These are phyloP conservation scores for Cyclotella choctawhatcheeana DNA, from an alignment of 108 stramenopile genomes.

Conservation along the genomic window DNA sequence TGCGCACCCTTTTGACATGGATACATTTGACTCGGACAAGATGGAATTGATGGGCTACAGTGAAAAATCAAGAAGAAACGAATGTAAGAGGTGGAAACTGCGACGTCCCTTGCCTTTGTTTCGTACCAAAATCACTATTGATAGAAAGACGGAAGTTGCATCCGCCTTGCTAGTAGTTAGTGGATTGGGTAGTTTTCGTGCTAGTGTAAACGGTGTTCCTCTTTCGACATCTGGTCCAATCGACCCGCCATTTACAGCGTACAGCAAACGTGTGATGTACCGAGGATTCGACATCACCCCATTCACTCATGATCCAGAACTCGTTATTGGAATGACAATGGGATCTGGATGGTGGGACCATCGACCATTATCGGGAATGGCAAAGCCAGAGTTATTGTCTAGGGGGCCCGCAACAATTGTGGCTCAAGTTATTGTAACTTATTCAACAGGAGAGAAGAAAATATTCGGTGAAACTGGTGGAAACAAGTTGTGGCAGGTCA, in stretches of 20 bases:
- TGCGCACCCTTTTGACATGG: slow-evolving; percentile 35
- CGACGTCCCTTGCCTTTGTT: slow-evolving; percentile 37
- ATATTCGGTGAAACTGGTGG: slow-evolving; percentile 13
- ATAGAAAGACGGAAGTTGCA: slow-evolving; percentile 12
- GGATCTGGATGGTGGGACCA: slow-evolving; percentile 57
- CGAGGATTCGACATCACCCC: slow-evolving; percentile 52
- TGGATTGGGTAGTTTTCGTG: slow-evolving; percentile 49
- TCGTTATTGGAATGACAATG: slow-evolving; percentile 35
- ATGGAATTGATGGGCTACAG: no score
- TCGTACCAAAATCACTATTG: slow-evolving; percentile 14
- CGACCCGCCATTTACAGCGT: slow-evolving; percentile 53
- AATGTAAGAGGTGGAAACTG: slow-evolving; percentile 31
- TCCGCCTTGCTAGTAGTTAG: slow-evolving; percentile 43
- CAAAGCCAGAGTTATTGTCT: slow-evolving; percentile 28
- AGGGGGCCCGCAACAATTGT: slow-evolving; percentile 34
- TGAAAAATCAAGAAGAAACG: slow-evolving; percentile 7
- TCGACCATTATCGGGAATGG: slow-evolving; percentile 41
- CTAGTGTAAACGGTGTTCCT: slow-evolving; percentile 45
- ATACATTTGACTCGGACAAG: slow-evolving; percentile 26
- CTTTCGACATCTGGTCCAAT: slow-evolving; percentile 42
- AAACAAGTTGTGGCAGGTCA: slow-evolving; percentile 29
- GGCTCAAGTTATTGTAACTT: slow-evolving; percentile 31
- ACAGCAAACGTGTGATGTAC: slow-evolving; percentile 48
- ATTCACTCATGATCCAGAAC: slow-evolving; percentile 13
- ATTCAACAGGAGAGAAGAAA: slow-evolving; percentile 4